Percentiles rank a stretch among this genome's conserved stretches.
phyloP scores from a whole-genome alignment of 2,329 filamentous ascomycete genomes.

The Cytospora mali region DNA sequence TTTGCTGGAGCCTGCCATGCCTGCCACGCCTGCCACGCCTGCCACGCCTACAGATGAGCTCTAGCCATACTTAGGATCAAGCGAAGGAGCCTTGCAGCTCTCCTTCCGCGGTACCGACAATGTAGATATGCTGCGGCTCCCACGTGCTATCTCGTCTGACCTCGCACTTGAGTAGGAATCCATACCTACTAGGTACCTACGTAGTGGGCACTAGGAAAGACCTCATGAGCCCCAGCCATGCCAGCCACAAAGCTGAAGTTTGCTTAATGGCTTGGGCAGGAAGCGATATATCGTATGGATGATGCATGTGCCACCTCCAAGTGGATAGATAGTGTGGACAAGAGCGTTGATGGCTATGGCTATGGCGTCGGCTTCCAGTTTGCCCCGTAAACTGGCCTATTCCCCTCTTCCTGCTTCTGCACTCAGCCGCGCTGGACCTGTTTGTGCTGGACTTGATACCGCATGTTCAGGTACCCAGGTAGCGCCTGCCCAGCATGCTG shows the following conservation, averaged over 20 bases:
- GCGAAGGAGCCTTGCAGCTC: too few relatives aligned
- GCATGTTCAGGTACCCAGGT: background rate
- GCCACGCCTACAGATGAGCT: too few relatives aligned
- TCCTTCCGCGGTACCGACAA: too few relatives aligned
- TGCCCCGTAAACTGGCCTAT: background rate
- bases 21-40: too few relatives aligned
- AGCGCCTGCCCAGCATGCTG: conserved; percentile 4
- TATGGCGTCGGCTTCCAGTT: background rate
- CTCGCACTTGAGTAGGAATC: too few relatives aligned
- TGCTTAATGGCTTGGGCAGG: background rate
- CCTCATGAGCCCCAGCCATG: too few relatives aligned
- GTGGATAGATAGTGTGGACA: conserved; percentile 7
- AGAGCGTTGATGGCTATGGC: conserved; percentile 9
- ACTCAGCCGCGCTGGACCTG: conserved; percentile 19
- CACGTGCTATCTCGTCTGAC: too few relatives aligned
- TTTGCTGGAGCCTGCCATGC: background rate
- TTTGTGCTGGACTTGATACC: background rate
- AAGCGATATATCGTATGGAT: too few relatives aligned
- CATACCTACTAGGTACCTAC: too few relatives aligned
- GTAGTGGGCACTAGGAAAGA: too few relatives aligned
- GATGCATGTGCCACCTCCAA: too few relatives aligned
- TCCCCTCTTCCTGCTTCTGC: background rate
- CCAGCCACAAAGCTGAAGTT: conserved; percentile 13
- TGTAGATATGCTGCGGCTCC: too few relatives aligned
- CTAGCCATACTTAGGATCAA: conserved; percentile 2